Conservation (phyloP, 2,329 filamentous ascomycete species). For the Sordariomycetes sp. region DNA sequence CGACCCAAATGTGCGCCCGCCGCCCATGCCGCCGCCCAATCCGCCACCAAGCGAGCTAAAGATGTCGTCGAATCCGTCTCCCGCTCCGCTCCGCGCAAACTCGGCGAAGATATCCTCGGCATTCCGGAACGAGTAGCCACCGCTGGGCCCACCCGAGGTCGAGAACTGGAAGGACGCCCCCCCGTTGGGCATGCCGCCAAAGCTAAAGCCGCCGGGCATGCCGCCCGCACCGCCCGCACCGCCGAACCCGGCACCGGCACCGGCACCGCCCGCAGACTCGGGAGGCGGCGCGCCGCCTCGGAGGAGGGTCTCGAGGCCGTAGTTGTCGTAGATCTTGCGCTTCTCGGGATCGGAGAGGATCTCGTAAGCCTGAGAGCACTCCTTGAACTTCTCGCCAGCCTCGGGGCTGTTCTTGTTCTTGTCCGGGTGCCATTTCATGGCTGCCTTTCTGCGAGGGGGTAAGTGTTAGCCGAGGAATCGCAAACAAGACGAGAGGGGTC, state of each 20-base stretch:
- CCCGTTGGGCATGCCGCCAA: slow-evolving; percentile 31
- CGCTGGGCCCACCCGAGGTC: slow-evolving; percentile 37
- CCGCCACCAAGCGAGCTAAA: slow-evolving; percentile 30
- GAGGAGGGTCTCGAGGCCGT: slow-evolving; percentile 84
- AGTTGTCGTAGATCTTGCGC: slow-evolving; percentile 89
- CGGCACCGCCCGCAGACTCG: slow-evolving; percentile 32
- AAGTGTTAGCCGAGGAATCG: background rate
- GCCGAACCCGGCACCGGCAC: slow-evolving; percentile 45
- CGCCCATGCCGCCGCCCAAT: too few relatives aligned
- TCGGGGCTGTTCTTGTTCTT: slow-evolving; percentile 91
- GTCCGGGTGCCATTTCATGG: slow-evolving; percentile 89
- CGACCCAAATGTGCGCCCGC: slow-evolving; percentile 12
- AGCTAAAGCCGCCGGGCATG: slow-evolving; percentile 39
- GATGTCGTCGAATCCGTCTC: slow-evolving; percentile 22
- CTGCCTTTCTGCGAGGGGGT: slow-evolving; percentile 56
- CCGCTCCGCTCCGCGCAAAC: slow-evolving; percentile 49
- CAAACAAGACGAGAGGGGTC: background rate
- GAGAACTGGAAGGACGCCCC: slow-evolving; percentile 55
- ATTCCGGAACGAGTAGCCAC: slow-evolving; percentile 73
- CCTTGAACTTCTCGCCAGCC: slow-evolving; percentile 92
- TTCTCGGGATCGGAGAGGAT: slow-evolving; percentile 96
- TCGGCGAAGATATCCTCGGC: slow-evolving; percentile 77
- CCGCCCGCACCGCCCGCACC: slow-evolving; percentile 46
- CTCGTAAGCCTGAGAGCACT: slow-evolving; percentile 94
- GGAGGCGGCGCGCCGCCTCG: slow-evolving; percentile 66